A percentile compares a stretch with the other conserved stretches of the same genome.
Evolutionary conservation across 2,329 filamentous ascomycete genomes (phyloP).

Genomic region (Xylariaceae sp.): DNA sequence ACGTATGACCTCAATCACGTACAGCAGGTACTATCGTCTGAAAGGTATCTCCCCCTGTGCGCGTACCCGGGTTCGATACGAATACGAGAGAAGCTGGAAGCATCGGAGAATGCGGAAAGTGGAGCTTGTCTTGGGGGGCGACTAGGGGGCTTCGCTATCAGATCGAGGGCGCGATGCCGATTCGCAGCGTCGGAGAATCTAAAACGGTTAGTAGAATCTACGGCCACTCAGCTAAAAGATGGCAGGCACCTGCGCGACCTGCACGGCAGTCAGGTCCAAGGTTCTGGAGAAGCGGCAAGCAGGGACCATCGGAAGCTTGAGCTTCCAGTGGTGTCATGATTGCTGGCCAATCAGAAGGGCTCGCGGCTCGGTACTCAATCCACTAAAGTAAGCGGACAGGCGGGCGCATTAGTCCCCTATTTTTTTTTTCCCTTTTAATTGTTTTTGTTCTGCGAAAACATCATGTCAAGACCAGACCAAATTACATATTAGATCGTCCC

Average conservation of each 20-base stretch:
- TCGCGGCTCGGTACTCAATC: not conserved
- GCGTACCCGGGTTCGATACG: slow-evolving; percentile 25
- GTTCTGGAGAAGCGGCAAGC: slow-evolving; percentile 8
- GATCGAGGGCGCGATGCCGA: slow-evolving; percentile 27
- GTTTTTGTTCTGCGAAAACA: too few species aligned
- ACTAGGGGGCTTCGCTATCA: slow-evolving; percentile 23
- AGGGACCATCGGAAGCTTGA: slow-evolving; percentile 18
- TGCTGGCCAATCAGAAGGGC: slow-evolving; percentile 17
- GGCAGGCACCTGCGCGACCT: not conserved
- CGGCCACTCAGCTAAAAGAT: slow-evolving; percentile 1
- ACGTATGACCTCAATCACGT: too few species aligned
- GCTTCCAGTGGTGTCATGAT: slow-evolving; percentile 28
- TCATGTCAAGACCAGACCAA: not conserved
- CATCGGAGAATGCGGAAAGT: slow-evolving; percentile 16
- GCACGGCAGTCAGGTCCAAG: not conserved
- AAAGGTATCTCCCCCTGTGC: not conserved
- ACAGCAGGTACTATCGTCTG: not conserved
- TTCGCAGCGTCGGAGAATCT: slow-evolving; percentile 18
- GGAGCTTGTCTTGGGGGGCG: not conserved
- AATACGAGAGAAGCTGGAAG: slow-evolving; percentile 32
- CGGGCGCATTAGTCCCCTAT: not conserved
- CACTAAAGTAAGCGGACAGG: not conserved
- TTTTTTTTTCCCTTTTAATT: too few species aligned
- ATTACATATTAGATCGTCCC: not conserved
- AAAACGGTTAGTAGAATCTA: slow-evolving; percentile 10